Percentiles rank a stretch among this genome's conserved stretches.
These are phyloP conservation scores for Blastobotrys peoriensis DNA, from an alignment of 805 yeast species.

Conservation along the genomic window DNA sequence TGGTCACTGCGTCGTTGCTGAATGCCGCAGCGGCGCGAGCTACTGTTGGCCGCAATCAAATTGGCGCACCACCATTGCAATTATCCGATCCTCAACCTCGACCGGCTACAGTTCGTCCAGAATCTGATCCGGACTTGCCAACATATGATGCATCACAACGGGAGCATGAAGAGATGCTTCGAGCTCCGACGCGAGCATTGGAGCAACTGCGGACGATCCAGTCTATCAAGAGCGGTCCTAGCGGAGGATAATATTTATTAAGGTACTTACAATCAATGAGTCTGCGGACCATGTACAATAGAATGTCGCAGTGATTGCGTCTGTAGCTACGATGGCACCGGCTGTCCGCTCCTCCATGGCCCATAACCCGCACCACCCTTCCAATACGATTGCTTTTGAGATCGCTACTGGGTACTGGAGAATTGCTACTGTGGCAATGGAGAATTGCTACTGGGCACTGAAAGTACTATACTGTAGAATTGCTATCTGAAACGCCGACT, in stretches of 20 bases:
- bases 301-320: too few species aligned
- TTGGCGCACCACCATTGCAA: neutral
- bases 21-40: slow-evolving; percentile 13
- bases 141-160: slow-evolving; percentile 17
- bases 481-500: too few species aligned
- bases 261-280: too few species aligned
- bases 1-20: slow-evolving; percentile 13
- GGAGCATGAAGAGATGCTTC: slow-evolving; percentile 11
- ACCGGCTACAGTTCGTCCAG: neutral
- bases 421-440: too few species aligned
- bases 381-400: too few species aligned
- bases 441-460: too few species aligned
- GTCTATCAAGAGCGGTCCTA: neutral
- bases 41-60: slow-evolving; percentile 2
- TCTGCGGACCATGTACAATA: too few species aligned
- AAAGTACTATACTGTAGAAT: too few species aligned
- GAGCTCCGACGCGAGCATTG: neutral
- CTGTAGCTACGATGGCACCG: too few species aligned
- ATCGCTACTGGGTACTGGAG: too few species aligned
- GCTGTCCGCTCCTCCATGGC: too few species aligned
- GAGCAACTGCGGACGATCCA: neutral
- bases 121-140: slow-evolving; percentile 10
- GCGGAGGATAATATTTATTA: neutral
- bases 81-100: slow-evolving; percentile 3
- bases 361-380: too few species aligned